Evolutionary conservation across 2,329 filamentous ascomycete genomes (phyloP).

Genomic region (Xylariaceae sp.): DNA sequence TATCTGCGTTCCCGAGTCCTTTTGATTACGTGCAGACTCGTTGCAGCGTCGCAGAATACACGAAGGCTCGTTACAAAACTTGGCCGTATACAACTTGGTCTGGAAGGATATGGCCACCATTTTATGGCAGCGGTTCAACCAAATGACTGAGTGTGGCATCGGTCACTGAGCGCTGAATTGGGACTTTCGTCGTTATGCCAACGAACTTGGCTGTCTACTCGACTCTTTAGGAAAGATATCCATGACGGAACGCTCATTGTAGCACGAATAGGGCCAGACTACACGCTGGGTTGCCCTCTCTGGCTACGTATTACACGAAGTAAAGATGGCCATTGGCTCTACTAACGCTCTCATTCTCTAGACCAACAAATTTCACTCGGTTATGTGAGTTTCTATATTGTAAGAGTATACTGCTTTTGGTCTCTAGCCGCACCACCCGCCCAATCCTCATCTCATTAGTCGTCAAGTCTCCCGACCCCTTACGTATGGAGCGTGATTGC

Average conservation of each 20-base stretch:
- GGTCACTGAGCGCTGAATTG: slow-evolving; percentile 6
- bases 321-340: too few species aligned
- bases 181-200: background rate
- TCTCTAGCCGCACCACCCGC: too few species aligned
- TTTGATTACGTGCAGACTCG: background rate
- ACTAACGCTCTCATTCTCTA: too few species aligned
- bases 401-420: too few species aligned
- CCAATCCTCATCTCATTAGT: too few species aligned
- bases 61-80: background rate
- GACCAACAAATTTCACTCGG: too few species aligned
- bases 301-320: too few species aligned
- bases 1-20: background rate
- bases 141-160: background rate
- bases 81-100: background rate
- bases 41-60: background rate
- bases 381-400: too few species aligned
- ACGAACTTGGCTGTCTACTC: background rate
- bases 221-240: background rate
- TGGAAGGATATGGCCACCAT: background rate
- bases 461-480: too few species aligned
- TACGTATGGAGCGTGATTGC: too few species aligned
- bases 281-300: too few species aligned
- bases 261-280: background rate
- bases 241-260: background rate
- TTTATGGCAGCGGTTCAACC: background rate